phyloP scores from a whole-genome alignment of 192 early-diverging fungal species.

The Diversispora eburnea region DNA sequence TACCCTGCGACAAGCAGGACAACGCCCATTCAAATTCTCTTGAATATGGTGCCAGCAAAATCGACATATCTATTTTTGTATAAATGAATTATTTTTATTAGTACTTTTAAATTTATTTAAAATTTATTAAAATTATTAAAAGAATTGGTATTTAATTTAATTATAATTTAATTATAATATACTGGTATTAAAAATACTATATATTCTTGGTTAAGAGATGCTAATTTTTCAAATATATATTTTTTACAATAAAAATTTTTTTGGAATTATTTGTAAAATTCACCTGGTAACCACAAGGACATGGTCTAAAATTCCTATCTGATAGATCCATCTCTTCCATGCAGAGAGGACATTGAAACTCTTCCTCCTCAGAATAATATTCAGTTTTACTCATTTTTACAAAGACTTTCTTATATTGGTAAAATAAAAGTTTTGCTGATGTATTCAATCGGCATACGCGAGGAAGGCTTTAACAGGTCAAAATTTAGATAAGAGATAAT shows the following conservation, averaged over 20 bases:
- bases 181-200: no score
- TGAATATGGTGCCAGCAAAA: constrained; percentile 99
- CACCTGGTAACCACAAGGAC: constrained; percentile 98
- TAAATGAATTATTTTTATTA: no score
- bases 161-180: no score
- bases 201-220: no score
- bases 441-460: no score
- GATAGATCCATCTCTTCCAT: constrained; percentile 98
- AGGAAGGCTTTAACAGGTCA: no score
- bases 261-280: not conserved
- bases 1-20: constrained; percentile 89
- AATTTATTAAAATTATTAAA: not conserved
- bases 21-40: constrained; percentile 86
- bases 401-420: not conserved
- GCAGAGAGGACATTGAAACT: constrained; percentile 96
- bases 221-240: not conserved
- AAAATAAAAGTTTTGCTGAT: no score
- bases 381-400: constrained; percentile 8
- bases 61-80: constrained; percentile 80
- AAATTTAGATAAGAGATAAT: no score
- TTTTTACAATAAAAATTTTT: not conserved
- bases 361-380: constrained; percentile 68
- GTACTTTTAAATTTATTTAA: no score
- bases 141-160: no score
- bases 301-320: constrained; percentile 95